These are phyloP conservation scores for Hygrophila difformis DNA, from an alignment of 257 asterid genomes.

Conservation along the genomic window DNA sequence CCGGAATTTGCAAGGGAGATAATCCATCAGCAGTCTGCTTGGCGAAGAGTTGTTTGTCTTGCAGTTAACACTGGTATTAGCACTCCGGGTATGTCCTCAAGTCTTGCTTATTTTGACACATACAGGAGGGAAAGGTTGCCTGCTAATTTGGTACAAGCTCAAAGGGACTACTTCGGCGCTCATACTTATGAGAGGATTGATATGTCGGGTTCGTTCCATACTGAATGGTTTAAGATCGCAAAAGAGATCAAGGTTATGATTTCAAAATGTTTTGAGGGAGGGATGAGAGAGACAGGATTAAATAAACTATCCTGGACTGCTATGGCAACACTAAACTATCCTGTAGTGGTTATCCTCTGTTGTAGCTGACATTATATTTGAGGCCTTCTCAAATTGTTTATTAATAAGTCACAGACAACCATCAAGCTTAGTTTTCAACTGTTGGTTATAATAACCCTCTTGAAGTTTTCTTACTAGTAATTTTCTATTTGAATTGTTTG, in stretches of 20 bases:
- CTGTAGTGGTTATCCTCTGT: background rate
- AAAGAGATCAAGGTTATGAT: constrained; percentile 42
- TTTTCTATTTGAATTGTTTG: too few relatives aligned
- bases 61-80: constrained; percentile 59
- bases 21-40: constrained; percentile 44
- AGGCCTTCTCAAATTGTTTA: background rate
- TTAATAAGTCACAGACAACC: background rate
- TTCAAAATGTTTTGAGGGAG: background rate
- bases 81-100: constrained; percentile 64
- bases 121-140: constrained; percentile 53
- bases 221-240: constrained; percentile 72
- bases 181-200: constrained; percentile 67
- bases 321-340: background rate
- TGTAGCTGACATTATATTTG: background rate
- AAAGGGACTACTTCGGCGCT: constrained; percentile 72
- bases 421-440: background rate
- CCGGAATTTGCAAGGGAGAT: constrained; percentile 59
- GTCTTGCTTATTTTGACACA: constrained; percentile 63
- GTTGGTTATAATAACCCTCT: background rate
- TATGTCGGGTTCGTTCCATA: constrained; percentile 50
- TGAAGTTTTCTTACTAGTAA: background rate
- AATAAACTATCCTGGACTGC: constrained; percentile 7
- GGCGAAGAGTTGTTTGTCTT: constrained; percentile 64
- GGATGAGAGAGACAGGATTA: background rate
- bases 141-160: constrained; percentile 71